Evolutionary conservation across 2,329 filamentous ascomycete species (phyloP).

Genomic region (Paramyrothecium roridum): DNA sequence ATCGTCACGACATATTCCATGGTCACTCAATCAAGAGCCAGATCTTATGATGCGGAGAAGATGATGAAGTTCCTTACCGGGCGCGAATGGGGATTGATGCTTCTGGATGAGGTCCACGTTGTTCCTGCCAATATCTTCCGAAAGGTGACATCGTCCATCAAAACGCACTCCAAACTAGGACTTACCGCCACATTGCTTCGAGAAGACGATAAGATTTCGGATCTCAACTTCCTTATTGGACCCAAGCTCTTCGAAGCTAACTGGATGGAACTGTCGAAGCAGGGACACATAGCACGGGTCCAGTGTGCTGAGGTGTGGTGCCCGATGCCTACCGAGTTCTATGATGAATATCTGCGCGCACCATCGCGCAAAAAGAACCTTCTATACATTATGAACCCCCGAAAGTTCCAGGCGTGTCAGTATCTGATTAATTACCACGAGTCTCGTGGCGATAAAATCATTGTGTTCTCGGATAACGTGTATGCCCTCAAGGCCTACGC

Average conservation of each 20-base stretch:
- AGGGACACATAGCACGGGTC: slow-evolving; percentile 94
- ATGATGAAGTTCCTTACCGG: slow-evolving; percentile 93
- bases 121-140: slow-evolving; percentile 96
- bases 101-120: slow-evolving; percentile 96
- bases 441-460: slow-evolving; percentile 91
- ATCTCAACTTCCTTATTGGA: slow-evolving; percentile 95
- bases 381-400: slow-evolving; percentile 95
- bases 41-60: slow-evolving; percentile 90
- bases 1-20: slow-evolving; percentile 98
- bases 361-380: slow-evolving; percentile 46
- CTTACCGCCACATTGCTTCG: slow-evolving; percentile 89
- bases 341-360: slow-evolving; percentile 83
- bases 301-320: slow-evolving; percentile 99
- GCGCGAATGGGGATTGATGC: slow-evolving; percentile 95
- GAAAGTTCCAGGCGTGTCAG: slow-evolving; percentile 95
- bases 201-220: slow-evolving; percentile 97
- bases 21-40: slow-evolving; percentile 87
- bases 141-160: slow-evolving; percentile 88
- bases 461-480: slow-evolving; percentile 97
- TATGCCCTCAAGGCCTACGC: slow-evolving; percentile 88
- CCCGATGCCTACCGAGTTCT: slow-evolving; percentile 98
- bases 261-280: slow-evolving; percentile 97
- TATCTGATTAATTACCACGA: slow-evolving; percentile 99
- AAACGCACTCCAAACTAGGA: slow-evolving; percentile 91
- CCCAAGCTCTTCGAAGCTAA: slow-evolving; percentile 98